phyloP scores from a whole-genome alignment of 2,329 filamentous ascomycete genomes.

The Neopestalotiopsis clavispora region DNA sequence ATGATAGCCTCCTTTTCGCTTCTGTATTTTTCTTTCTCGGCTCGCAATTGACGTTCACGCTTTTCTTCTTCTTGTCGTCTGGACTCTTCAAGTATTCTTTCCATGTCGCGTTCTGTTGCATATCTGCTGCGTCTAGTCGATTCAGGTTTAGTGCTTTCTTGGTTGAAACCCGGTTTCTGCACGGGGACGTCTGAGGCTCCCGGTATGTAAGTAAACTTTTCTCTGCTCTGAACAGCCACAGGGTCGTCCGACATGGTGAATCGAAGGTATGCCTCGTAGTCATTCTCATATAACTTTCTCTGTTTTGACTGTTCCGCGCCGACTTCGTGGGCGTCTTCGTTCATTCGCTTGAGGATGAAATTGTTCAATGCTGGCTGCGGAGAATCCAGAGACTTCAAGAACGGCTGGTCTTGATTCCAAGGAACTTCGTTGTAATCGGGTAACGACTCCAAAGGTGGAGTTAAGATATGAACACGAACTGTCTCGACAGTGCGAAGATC shows the following conservation, averaged over 20 bases:
- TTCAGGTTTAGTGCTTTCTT: constrained; percentile 60
- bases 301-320: constrained; percentile 42
- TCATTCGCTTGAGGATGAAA: constrained; percentile 52
- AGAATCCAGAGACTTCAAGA: constrained; percentile 46
- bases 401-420: constrained; percentile 54
- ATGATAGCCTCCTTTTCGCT: constrained; percentile 77
- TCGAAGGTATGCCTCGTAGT: constrained; percentile 57
- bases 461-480: constrained; percentile 56
- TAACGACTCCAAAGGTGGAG: constrained; percentile 59
- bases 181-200: constrained; percentile 40
- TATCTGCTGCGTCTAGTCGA: constrained; percentile 58
- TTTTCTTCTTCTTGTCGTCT: constrained; percentile 73
- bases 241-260: constrained; percentile 63
- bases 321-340: constrained; percentile 44
- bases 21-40: constrained; percentile 72
- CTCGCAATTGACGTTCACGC: constrained; percentile 67
- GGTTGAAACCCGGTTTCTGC: constrained; percentile 42
- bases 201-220: constrained; percentile 52
- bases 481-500: constrained; percentile 54
- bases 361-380: constrained; percentile 44
- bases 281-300: constrained; percentile 48
- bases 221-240: constrained; percentile 57
- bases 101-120: constrained; percentile 74
- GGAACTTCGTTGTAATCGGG: constrained; percentile 51
- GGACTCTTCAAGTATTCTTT: constrained; percentile 74